These are phyloP conservation scores for Colletotrichum camelliae DNA, from an alignment of 2,329 filamentous ascomycete species.

Conservation along the genomic window DNA sequence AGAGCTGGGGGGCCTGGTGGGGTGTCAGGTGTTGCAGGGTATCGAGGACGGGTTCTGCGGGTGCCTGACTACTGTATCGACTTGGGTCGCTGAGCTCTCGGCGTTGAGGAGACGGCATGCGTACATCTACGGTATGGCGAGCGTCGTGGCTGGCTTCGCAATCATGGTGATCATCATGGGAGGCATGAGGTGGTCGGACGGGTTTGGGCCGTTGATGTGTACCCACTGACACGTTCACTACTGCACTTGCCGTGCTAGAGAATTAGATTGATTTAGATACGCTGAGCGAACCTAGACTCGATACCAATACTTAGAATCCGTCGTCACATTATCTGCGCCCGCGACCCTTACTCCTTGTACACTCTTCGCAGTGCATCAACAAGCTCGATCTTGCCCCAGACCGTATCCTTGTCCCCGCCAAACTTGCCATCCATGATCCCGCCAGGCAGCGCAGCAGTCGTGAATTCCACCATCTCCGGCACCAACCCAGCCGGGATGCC, in stretches of 20 bases:
- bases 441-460: conserved; percentile 23
- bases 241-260: background rate
- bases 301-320: background rate
- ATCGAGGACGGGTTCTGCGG: conserved; percentile 73
- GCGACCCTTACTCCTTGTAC: background rate
- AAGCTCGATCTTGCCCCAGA: conserved; percentile 30
- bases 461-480: background rate
- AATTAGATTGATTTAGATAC: background rate
- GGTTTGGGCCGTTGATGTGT: conserved; percentile 53
- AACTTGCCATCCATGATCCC: conserved; percentile 29
- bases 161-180: conserved; percentile 77
- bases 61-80: conserved; percentile 70
- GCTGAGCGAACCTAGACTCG: background rate
- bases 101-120: conserved; percentile 56
- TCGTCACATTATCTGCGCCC: background rate
- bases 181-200: conserved; percentile 72
- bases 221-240: background rate
- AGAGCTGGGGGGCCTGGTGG: conserved; percentile 56
- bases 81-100: conserved; percentile 68
- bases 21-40: conserved; percentile 72
- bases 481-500: conserved; percentile 26
- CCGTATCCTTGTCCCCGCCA: conserved; percentile 26
- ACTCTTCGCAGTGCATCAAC: conserved; percentile 22
- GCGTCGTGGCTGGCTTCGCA: conserved; percentile 63
- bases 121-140: conserved; percentile 72